Evolutionary conservation across 2,329 filamentous ascomycete genomes (phyloP).

Genomic region (Exutisphaerella laricina): DNA sequence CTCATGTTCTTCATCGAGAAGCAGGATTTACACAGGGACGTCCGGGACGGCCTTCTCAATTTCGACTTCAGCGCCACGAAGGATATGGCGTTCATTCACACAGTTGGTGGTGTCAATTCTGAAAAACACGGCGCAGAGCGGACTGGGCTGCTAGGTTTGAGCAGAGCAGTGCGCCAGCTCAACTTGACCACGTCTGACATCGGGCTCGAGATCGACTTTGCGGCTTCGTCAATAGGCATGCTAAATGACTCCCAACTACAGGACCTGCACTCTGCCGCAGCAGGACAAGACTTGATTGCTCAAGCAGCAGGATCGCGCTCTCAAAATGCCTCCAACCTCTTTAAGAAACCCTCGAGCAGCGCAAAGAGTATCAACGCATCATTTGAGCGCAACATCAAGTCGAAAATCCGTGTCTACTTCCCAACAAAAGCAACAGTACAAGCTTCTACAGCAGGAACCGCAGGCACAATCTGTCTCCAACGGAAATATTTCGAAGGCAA

Average conservation of each 20-base stretch:
- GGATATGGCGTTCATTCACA: conserved; percentile 74
- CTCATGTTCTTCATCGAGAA: conserved; percentile 65
- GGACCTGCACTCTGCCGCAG: conserved; percentile 53
- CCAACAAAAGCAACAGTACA: conserved; percentile 61
- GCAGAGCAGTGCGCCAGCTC: conserved; percentile 58
- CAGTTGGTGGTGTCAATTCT: conserved; percentile 49
- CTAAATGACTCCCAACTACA: conserved; percentile 63
- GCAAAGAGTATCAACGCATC: background rate
- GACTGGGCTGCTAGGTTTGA: conserved; percentile 71
- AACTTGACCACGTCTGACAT: conserved; percentile 44
- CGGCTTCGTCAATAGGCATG: conserved; percentile 75
- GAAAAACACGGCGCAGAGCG: conserved; percentile 35
- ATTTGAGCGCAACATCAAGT: conserved; percentile 21
- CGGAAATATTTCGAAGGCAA: conserved; percentile 62
- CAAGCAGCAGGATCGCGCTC: conserved; percentile 17
- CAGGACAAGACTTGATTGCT: conserved; percentile 38
- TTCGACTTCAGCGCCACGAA: conserved; percentile 78
- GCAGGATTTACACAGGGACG: conserved; percentile 57
- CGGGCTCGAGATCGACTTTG: conserved; percentile 52
- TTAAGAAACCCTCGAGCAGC: conserved; percentile 15
- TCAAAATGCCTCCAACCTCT: conserved; percentile 23
- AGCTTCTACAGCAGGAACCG: conserved; percentile 41
- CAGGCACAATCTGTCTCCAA: conserved; percentile 77
- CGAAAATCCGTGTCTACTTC: conserved; percentile 70
- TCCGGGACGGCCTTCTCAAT: conserved; percentile 62